Evolutionary conservation across 805 yeast genomes (phyloP).

Genomic region (Suhomyces tanzawaensis): DNA sequence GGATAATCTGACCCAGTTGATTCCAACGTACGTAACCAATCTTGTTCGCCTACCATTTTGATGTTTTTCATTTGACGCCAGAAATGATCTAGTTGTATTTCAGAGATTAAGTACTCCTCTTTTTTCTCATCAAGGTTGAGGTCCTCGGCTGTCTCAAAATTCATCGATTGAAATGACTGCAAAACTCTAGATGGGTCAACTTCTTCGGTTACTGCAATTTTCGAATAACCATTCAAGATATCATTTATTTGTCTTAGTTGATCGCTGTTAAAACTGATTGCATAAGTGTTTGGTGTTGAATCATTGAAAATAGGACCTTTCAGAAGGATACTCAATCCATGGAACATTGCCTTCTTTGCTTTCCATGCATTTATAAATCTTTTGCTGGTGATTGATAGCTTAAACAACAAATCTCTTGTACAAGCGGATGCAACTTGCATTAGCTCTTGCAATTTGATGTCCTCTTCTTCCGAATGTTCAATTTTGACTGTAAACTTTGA

Average conservation of each 20-base stretch:
- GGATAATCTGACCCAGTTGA: neutral
- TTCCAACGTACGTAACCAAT: neutral
- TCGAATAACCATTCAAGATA: neutral
- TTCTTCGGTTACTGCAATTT: slow-evolving; percentile 1
- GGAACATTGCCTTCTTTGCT: slow-evolving; percentile 4
- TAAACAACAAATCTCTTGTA: slow-evolving; percentile 1
- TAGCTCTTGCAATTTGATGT: neutral
- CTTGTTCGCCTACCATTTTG: neutral
- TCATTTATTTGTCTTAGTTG: neutral
- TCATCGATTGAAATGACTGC: neutral
- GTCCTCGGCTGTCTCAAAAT: neutral
- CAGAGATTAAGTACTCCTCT: slow-evolving; percentile 4
- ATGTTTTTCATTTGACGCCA: slow-evolving; percentile 10
- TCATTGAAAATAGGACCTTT: slow-evolving; percentile 7
- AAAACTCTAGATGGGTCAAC: slow-evolving; percentile 2
- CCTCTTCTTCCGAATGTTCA: neutral
- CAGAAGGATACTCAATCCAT: neutral
- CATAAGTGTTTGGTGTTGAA: neutral
- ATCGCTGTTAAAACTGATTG: neutral
- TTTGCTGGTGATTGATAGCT: slow-evolving; percentile 1
- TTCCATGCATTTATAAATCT: slow-evolving; percentile 12
- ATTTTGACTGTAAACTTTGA: neutral
- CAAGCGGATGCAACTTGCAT: neutral
- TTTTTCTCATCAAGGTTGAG: neutral
- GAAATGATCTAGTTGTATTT: slow-evolving; percentile 9